A percentile compares a stretch with the other conserved stretches of the same genome.
Conservation (phyloP, 2,329 filamentous ascomycete genomes). For the Xylariaceae sp. region DNA sequence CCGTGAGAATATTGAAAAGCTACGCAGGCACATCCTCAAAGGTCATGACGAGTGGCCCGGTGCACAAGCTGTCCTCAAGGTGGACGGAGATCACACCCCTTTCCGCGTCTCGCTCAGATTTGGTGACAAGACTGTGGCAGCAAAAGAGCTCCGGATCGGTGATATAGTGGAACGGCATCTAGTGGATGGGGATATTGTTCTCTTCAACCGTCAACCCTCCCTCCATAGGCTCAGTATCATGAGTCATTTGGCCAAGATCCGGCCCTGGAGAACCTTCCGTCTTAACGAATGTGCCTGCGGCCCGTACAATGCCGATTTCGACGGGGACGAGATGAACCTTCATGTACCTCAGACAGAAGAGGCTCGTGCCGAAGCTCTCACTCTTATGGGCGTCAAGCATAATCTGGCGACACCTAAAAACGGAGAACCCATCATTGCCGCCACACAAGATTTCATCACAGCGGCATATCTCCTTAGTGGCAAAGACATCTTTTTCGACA, state of each 20-base stretch:
- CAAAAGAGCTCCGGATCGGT: conserved; percentile 72
- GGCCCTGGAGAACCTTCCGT: conserved; percentile 93
- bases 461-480: conserved; percentile 86
- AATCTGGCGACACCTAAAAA: conserved; percentile 96
- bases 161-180: conserved; percentile 93
- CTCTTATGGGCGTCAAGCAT: conserved; percentile 96
- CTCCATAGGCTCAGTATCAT: conserved; percentile 99
- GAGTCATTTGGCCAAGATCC: conserved; percentile 87
- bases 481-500: conserved; percentile 91
- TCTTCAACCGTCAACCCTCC: conserved; percentile 97
- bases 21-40: conserved; percentile 70
- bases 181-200: conserved; percentile 90
- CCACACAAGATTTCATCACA: conserved; percentile 99
- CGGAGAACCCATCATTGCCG: conserved; percentile 94
- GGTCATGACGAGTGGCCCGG: conserved; percentile 81
- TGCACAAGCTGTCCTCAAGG: conserved; percentile 76
- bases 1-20: conserved; percentile 78
- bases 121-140: conserved; percentile 67
- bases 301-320: conserved; percentile 98
- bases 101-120: conserved; percentile 76
- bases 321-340: conserved; percentile 98
- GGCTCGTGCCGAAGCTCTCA: conserved; percentile 89
- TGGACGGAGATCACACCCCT: conserved; percentile 47
- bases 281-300: conserved; percentile 98
- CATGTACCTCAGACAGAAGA: conserved; percentile 98